Evolutionary conservation across 768 basidiomycete species (phyloP), one percentile per base, ranked within the genome.

Genomic region (Termitomyces sp.): DNA sequence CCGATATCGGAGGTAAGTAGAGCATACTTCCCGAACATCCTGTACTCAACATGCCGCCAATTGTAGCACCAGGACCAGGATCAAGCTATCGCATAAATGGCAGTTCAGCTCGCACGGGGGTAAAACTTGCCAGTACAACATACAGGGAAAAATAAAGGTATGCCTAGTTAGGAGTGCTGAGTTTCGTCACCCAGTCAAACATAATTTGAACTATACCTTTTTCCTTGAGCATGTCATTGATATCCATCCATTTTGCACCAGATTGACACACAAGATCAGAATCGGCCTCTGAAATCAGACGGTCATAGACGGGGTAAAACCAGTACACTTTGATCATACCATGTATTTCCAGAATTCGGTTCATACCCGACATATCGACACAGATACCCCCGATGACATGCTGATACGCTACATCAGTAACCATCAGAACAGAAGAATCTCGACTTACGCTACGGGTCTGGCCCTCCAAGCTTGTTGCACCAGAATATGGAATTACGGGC

Each of bases 41-140:
- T 0, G 92, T 95, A 58, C 89, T 89, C 33, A 91, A 77, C 90
- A 94, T 94, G 0, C 92, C 92, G 9, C 92, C 92, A 39, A 94
- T 85, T 0, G 90, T 94, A 0, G 92, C 92, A 28, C 86, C 83
- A 0, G 90, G 91, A 11, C 81, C 91, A 0, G 90, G 90, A 64
- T 91, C 90, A 39, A 91, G 80, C 90, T 91, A 11, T 63, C 6
- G 55, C 62, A 22, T 22, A 20, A 12, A 32, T 24, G 36, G 44
- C 16, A 44, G 20, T 35, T 33, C 5, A 50, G 13, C 28, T 33
- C 38, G 53, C 15, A 24, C 36, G 45, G 15, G 33, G 20, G 44
- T 52, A n/a, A 45, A 12, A 68, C 81, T 48, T 33, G 46, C 18
- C 40, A 20, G 33, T 38, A 22, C 32, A 3, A 51, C 65, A 18